These are phyloP conservation scores for Mimosa bimucronata DNA, from an alignment of 306 rosid species.

Conservation along the genomic window DNA sequence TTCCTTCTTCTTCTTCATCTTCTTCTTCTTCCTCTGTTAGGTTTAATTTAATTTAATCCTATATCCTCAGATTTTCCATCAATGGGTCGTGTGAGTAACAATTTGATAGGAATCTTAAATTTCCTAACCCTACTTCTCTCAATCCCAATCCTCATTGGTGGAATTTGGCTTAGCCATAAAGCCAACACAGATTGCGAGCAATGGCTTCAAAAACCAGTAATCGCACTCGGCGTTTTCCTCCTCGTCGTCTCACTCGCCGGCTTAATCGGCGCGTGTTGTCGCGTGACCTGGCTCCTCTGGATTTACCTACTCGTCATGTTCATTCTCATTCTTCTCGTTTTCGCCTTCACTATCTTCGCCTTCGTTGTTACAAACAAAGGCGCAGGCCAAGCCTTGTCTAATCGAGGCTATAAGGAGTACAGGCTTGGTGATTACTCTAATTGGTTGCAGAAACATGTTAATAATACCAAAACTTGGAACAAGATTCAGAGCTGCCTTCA, in stretches of 20 bases:
- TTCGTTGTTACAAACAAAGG: constrained; percentile 73
- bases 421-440: constrained; percentile 72
- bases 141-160: constrained; percentile 63
- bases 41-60: neutral
- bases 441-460: constrained; percentile 77
- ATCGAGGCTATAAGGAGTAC: constrained; percentile 67
- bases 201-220: constrained; percentile 60
- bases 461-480: constrained; percentile 50
- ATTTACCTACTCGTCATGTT: constrained; percentile 71
- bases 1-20: too few species aligned
- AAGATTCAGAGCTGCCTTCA: constrained; percentile 64
- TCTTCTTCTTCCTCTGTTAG: neutral
- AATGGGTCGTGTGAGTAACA: constrained; percentile 62
- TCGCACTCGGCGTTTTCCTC: constrained; percentile 64
- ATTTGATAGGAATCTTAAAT: constrained; percentile 60
- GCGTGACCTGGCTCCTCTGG: constrained; percentile 74
- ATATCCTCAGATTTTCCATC: neutral
- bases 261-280: constrained; percentile 68
- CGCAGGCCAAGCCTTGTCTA: constrained; percentile 54
- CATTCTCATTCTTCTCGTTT: constrained; percentile 63
- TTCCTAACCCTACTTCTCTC: constrained; percentile 61
- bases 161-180: constrained; percentile 66
- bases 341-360: constrained; percentile 58
- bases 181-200: constrained; percentile 59
- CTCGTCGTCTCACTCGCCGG: constrained; percentile 70